Evolutionary conservation across 2,329 filamentous ascomycete genomes (phyloP), one percentile per base, ranked within the genome.

Genomic region (Camillea tinctor): DNA sequence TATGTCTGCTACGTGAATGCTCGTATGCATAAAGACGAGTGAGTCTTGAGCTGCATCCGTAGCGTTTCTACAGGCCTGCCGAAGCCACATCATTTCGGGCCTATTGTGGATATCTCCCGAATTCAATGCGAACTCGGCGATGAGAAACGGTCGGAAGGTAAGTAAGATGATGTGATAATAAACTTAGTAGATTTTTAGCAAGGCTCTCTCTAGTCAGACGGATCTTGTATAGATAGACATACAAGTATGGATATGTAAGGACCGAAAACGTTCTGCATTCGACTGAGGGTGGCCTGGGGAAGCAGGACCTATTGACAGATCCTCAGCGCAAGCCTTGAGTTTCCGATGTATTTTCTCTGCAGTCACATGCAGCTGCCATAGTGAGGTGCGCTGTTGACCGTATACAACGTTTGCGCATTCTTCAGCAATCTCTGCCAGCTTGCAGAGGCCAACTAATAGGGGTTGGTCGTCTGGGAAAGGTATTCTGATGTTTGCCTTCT

Each of bases 401-500:
- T 60, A 60, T 23, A 60, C 56, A 22, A 51, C 55, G 23, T 50
- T 22, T 19, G 51, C 24, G 20, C 54, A 50, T 19, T 60, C 58
- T 26, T 60, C 58, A 40, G 55, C 58, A 44, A 60, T 60, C 50
- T 60, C 54, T 20, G 58, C 58, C 3, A 60, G 50, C 49, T 60
- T 60, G 26, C 58, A 60, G 1, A 60, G 54, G 19, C 58, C 58
- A 13, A 60, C 51, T 36, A 60, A 52, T 8, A 54, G 11, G 15
- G 54, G 58, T 40, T 60, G 54, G 15, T 54, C 7, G 17, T 60
- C 58, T 8, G 58, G 58, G 30, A 49, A 56, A 17, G 58, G 54
- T 3, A 44, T 26, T 19, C 50, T 54, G n/a, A 60, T 57, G 15
- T 52, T 60, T 19, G 54, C 54, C 21, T 57, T 60, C 15, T 54